A percentile compares a stretch with the other conserved stretches of the same genome.
These are phyloP conservation scores for Vicia sativa DNA, from an alignment of 306 rosid species.

Conservation along the genomic window DNA sequence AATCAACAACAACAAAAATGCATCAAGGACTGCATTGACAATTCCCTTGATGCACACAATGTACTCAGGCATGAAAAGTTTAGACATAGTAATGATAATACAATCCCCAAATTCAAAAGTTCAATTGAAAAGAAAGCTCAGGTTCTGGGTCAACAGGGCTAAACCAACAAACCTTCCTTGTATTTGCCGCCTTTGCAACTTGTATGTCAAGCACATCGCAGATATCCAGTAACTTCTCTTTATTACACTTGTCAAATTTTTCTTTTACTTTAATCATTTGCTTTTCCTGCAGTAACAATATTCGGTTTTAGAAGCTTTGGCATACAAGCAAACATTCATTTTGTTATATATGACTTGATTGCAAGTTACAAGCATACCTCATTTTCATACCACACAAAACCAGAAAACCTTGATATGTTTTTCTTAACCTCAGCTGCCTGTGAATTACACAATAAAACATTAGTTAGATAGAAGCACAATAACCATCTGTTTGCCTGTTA, in stretches of 20 bases:
- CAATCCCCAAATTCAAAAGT: too few species aligned
- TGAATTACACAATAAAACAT: conserved; percentile 25
- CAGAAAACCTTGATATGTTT: conserved; percentile 91
- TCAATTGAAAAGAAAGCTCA: too few species aligned
- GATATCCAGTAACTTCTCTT: conserved; percentile 86
- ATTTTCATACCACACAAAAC: conserved; percentile 90
- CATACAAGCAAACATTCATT: background rate
- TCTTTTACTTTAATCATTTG: conserved; percentile 86
- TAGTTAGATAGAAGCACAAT: conserved; percentile 20
- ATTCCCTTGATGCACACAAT: background rate
- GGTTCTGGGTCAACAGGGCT: background rate
- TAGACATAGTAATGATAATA: too few species aligned
- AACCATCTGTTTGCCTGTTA: conserved; percentile 12
- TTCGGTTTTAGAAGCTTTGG: conserved; percentile 30
- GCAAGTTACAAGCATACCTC: conserved; percentile 52
- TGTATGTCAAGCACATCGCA: conserved; percentile 78
- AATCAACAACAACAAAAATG: background rate
- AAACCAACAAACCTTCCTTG: conserved; percentile 73
- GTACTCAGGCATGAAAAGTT: background rate
- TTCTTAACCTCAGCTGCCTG: conserved; percentile 82
- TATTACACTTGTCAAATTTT: conserved; percentile 86
- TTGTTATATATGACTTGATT: conserved; percentile 1
- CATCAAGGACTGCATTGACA: background rate
- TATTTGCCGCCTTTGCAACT: conserved; percentile 65
- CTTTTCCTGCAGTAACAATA: conserved; percentile 67